Evolutionary conservation across 352 stramenopile species (phyloP).

Genomic region (Pythium brachiatum): DNA sequence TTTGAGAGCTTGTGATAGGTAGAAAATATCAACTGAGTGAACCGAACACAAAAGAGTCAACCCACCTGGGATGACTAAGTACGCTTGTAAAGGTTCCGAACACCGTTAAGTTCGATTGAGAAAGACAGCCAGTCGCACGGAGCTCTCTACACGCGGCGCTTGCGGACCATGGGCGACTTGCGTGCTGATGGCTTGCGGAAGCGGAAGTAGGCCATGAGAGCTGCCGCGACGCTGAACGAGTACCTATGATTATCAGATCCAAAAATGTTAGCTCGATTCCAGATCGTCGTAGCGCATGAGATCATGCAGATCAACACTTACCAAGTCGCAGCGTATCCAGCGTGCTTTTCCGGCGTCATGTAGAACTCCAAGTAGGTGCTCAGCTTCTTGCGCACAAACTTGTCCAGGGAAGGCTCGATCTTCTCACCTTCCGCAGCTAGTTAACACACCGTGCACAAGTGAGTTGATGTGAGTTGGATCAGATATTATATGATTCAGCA

Average conservation of each 20-base stretch:
- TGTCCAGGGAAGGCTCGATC: conserved; percentile 36
- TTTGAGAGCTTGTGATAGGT: background rate
- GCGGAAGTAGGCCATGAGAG: conserved; percentile 65
- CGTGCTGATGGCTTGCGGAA: conserved; percentile 40
- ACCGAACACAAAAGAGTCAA: background rate
- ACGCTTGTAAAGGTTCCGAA: no score
- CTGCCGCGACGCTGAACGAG: conserved; percentile 72
- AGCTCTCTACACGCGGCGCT: conserved; percentile 7
- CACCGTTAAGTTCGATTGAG: conserved; percentile 9
- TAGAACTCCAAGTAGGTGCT: conserved; percentile 85
- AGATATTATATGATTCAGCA: background rate
- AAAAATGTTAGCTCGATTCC: background rate
- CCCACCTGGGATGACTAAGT: background rate
- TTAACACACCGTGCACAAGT: background rate
- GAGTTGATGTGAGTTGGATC: no score
- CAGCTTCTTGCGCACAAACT: conserved; percentile 73
- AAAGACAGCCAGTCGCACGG: no score
- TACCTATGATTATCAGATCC: conserved; percentile 38
- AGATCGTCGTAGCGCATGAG: background rate
- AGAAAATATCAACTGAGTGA: background rate
- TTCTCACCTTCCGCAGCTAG: conserved; percentile 38
- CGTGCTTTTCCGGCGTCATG: conserved; percentile 87
- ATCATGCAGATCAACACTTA: conserved; percentile 29
- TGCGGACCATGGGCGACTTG: background rate
- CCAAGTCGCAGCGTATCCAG: conserved; percentile 81